Percentiles rank a stretch among this genome's conserved stretches.
phyloP scores from a whole-genome alignment of 139 green algal genomes.

The Chlorella sp. region DNA sequence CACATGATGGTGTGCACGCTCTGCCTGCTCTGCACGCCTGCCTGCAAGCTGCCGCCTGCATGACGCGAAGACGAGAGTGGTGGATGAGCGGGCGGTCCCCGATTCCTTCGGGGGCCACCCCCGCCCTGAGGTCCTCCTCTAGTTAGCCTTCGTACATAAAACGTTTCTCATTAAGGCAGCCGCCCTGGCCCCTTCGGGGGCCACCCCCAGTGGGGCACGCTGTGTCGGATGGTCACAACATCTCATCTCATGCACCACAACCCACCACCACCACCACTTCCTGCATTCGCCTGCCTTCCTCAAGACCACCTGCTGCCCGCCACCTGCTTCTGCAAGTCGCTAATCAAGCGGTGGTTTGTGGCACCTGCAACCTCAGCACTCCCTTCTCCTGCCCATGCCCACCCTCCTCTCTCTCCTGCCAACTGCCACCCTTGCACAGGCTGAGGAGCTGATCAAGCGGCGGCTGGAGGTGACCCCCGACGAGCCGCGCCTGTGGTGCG shows the following conservation, averaged over 20 bases:
- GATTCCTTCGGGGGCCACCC: no score
- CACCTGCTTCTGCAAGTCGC: not conserved
- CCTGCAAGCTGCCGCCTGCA: not conserved
- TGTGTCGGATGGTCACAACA: constrained; percentile 49
- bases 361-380: not conserved
- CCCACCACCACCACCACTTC: not conserved
- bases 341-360: no score
- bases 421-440: constrained; percentile 17
- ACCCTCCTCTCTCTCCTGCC: not conserved
- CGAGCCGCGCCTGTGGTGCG: constrained; percentile 88
- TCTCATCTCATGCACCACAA: not conserved
- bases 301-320: not conserved
- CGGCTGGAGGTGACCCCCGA: constrained; percentile 75
- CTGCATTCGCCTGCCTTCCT: not conserved
- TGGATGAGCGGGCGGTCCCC: constrained; percentile 2
- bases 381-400: not conserved
- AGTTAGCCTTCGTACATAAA: constrained; percentile 49
- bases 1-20: no score
- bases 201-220: not conserved
- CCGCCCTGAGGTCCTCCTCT: constrained; percentile 45
- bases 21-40: not conserved
- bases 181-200: not conserved
- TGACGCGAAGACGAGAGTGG: constrained; percentile 44
- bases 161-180: constrained; percentile 41
- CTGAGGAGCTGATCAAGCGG: constrained; percentile 72